Conservation (phyloP, 805 yeast species). For the Candida broadrunensis region DNA sequence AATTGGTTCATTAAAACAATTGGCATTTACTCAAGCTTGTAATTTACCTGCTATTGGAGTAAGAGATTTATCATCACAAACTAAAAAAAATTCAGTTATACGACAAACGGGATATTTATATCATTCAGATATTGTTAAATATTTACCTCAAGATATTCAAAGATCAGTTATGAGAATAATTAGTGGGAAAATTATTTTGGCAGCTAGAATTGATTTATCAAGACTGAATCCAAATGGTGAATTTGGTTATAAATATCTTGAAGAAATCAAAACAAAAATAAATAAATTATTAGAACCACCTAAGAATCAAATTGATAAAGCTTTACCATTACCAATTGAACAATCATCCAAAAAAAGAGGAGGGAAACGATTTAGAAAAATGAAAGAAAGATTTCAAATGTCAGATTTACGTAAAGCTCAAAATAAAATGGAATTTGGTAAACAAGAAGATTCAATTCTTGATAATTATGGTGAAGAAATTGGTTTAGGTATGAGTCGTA, state of each 20-base stretch:
- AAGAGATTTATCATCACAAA: slow-evolving; percentile 30
- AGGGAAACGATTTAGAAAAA: slow-evolving; percentile 75
- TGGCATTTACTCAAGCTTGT: slow-evolving; percentile 76
- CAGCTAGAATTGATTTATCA: slow-evolving; percentile 77
- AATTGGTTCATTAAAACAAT: slow-evolving; percentile 63
- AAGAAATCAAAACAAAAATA: slow-evolving; percentile 60
- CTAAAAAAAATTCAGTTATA: slow-evolving; percentile 33
- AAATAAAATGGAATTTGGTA: slow-evolving; percentile 81
- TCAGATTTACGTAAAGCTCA: slow-evolving; percentile 82
- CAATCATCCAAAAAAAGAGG: slow-evolving; percentile 79
- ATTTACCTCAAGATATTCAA: slow-evolving; percentile 54
- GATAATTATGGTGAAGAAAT: slow-evolving; percentile 77
- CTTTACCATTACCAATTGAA: slow-evolving; percentile 75
- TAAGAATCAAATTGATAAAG: slow-evolving; percentile 52
- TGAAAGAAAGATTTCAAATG: slow-evolving; percentile 75
- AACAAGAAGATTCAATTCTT: slow-evolving; percentile 57
- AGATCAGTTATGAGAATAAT: slow-evolving; percentile 74
- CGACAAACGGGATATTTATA: slow-evolving; percentile 71
- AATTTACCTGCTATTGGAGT: slow-evolving; percentile 79
- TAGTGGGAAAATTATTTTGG: slow-evolving; percentile 75
- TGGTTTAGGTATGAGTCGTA: slow-evolving; percentile 73
- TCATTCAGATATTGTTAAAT: slow-evolving; percentile 55
- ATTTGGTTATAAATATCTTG: slow-evolving; percentile 56
- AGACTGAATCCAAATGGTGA: slow-evolving; percentile 40
- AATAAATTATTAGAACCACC: slow-evolving; percentile 80